Evolutionary conservation across 305 asterid genomes (phyloP).

Genomic region (Rubia tinctorum): DNA sequence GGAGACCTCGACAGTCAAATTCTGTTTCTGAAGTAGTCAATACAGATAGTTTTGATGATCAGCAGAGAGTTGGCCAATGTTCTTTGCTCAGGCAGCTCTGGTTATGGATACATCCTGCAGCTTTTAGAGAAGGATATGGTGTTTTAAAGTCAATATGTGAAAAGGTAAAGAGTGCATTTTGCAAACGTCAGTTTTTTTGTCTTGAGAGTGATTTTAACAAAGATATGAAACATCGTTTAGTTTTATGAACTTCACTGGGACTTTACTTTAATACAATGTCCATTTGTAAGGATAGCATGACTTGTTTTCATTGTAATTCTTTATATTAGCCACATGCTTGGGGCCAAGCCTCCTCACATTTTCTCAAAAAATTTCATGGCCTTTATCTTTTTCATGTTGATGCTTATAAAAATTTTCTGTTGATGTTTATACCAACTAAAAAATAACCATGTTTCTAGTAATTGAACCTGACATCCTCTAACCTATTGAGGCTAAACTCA

Average conservation of each 20-base stretch:
- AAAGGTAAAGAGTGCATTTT: slow-evolving; percentile 34
- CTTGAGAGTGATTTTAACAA: background rate
- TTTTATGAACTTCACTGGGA: background rate
- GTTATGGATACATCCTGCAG: slow-evolving; percentile 91
- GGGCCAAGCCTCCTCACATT: slow-evolving; percentile 1
- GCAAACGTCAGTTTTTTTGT: background rate
- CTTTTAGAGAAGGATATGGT: slow-evolving; percentile 68
- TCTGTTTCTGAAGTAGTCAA: slow-evolving; percentile 23
- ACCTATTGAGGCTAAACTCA: background rate
- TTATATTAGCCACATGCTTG: background rate
- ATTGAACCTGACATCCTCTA: background rate
- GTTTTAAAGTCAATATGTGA: slow-evolving; percentile 56
- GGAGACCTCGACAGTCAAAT: slow-evolving; percentile 26
- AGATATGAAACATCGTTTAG: background rate
- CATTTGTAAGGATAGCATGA: background rate
- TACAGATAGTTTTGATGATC: slow-evolving; percentile 22
- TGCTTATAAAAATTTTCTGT: background rate
- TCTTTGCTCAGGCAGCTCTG: slow-evolving; percentile 51
- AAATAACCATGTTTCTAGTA: background rate
- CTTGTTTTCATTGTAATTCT: background rate
- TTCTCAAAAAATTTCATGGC: background rate
- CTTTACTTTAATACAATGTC: background rate
- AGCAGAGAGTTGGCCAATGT: slow-evolving; percentile 22
- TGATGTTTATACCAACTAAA: background rate
- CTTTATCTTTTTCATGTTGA: background rate